Base-by-base conservation (phyloP, 2,329 filamentous ascomycete species). In the Aureobasidium sp. region DNA sequence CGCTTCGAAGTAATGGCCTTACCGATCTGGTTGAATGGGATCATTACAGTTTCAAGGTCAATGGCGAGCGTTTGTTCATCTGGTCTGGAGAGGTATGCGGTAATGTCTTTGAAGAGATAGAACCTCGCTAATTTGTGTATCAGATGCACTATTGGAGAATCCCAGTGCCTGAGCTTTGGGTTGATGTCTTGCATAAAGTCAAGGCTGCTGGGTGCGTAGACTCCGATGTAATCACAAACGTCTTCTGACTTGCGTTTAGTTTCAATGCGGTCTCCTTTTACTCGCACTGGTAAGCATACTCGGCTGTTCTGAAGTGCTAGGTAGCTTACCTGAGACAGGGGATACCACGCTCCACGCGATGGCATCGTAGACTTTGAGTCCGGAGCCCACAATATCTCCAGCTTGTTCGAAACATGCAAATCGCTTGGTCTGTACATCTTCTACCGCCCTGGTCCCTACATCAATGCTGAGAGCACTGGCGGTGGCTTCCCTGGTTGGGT, bases 401-500 rank as follows among this genome's bases (percentile, higher is more conserved):
- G 69, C 10, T 70, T 81, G 37, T 74, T 79, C 52, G 73, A 76
- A 22, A 69, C 79, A 24, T 78, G 78, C 4, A 74, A 79, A 57
- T 70, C 77, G 27, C 65, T 79, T 16, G 78, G 78, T 2, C 66
- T 80, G 34, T 80, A 79, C 57, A 71, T 79, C 34, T 74, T 81
- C n/a, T 55, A 51, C 17, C 54, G 54, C 12, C 54, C 54, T 24
- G 72, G 76, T 1, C 54, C 53, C 1, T 55, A 55, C 10, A 75
- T 83, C 55, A 85, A 84, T 57, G 81, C 80, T 1, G 82, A 84
- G 61, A 73, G 79, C 3, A 82, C 78, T 57, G 56, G 77, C 0
- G 81, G 82, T 29, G 81, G 81, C 0, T 80, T 82, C 55, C 79
- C 81, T 0, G 68, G 81, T 1, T 85, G 81, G 79, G 63, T 81